Percentiles rank a stretch among this genome's conserved stretches.
Evolutionary conservation across 2,329 filamentous ascomycete species (phyloP).

Genomic region (Aspergillus novofumigatus): DNA sequence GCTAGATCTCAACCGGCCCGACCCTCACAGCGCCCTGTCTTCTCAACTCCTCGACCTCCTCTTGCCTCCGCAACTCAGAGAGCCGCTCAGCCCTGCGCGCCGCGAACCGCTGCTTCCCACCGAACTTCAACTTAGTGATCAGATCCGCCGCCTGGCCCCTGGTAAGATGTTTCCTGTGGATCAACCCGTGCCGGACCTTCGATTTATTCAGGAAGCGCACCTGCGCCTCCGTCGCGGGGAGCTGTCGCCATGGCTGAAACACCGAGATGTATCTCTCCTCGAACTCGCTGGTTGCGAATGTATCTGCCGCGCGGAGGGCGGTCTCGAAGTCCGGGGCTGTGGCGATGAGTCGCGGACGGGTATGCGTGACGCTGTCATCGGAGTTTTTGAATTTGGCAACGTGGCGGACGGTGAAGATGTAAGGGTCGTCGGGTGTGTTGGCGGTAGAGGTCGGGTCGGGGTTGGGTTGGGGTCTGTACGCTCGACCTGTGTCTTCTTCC

Average conservation of each 20-base stretch:
- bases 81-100: slow-evolving; percentile 23
- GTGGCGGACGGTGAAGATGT: slow-evolving; percentile 30
- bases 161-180: slow-evolving; percentile 50
- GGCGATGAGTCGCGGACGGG: slow-evolving; percentile 65
- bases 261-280: slow-evolving; percentile 63
- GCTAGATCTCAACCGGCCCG: slow-evolving; percentile 36
- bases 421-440: background rate
- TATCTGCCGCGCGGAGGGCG: slow-evolving; percentile 82
- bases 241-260: slow-evolving; percentile 65
- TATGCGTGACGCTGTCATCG: slow-evolving; percentile 53
- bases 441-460: background rate
- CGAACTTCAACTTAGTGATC: slow-evolving; percentile 88
- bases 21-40: slow-evolving; percentile 38
- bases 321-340: slow-evolving; percentile 63
- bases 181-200: slow-evolving; percentile 17
- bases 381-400: slow-evolving; percentile 28
- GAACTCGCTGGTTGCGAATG: slow-evolving; percentile 65
- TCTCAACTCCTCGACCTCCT: slow-evolving; percentile 11
- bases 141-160: slow-evolving; percentile 83
- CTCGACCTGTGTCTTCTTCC: slow-evolving; percentile 5
- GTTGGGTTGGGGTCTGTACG: background rate
- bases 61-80: slow-evolving; percentile 8
- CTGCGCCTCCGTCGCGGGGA: slow-evolving; percentile 55
- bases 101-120: slow-evolving; percentile 64
- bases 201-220: slow-evolving; percentile 41